Evolutionary conservation across 176 grass and related monocot species (phyloP), one percentile per base, ranked within the genome.

Genomic region (Cymbopogon citratus): DNA sequence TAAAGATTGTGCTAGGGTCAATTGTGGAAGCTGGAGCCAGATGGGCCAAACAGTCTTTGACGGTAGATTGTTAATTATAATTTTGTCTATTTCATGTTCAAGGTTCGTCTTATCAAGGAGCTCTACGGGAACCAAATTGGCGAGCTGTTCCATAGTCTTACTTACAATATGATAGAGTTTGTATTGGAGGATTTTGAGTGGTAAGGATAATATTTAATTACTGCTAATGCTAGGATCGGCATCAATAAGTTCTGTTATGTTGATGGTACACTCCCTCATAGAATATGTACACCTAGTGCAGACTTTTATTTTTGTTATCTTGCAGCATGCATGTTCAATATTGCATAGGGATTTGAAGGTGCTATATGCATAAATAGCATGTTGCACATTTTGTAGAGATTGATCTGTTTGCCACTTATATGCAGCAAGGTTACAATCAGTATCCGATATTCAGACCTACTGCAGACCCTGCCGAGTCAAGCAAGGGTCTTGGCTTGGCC

Each of bases 91-190:
- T 46, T 82, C 63, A 15, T 77, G 70, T 83, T 92, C 67, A 81
- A 98, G 95, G 92, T 94, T 45, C 87, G 88, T 26, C 92, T 98
- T 94, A 83, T 98, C 76, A 94, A 98, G 84, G 95, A 98, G 67
- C 81, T 98, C 16, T 98, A 94, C 51, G 95, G 95, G 43, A 91
- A 94, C 49, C 95, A 98, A 87, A 98, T 98, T 63, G 83, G 90
- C 9, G 95, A 98, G 66, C 71, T 98, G 44, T 98, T 89, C 71
- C 73, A 91, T 48, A 94, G 86, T 71, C 92, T 92, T 87, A 68
- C 95, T 74, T 98, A 89, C 40, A 92, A 92, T 69, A 84, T 94
- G 84, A 86, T 98, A 68, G 95, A 98, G 81, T 98, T 98, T 87
- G 81, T 87, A 39, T 75, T 98, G 83, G 95, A 94, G 84, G 92